Evolutionary conservation across 1,284 basidiomycete species (phyloP).

Genomic region (Trichosporon faecale): DNA sequence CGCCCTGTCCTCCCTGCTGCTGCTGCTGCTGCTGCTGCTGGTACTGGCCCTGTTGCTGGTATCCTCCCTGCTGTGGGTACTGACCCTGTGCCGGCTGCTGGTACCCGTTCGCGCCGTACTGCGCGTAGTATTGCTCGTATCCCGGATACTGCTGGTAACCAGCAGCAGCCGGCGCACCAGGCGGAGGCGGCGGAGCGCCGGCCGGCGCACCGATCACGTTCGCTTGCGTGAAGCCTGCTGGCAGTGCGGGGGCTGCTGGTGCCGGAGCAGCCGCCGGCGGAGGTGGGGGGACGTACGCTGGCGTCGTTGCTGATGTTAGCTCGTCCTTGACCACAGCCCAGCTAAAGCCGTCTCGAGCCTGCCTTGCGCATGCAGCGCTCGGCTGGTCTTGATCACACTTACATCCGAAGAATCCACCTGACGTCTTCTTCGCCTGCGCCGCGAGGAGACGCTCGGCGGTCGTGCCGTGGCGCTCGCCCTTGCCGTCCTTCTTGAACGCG

Average conservation of each 20-base stretch:
- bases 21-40: conserved; percentile 19
- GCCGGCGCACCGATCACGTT: conserved; percentile 25
- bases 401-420: conserved; percentile 51
- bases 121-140: conserved; percentile 23
- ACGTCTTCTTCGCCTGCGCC: conserved; percentile 71
- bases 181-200: conserved; percentile 16
- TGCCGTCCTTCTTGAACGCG: conserved; percentile 98
- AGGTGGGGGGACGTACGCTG: conserved; percentile 51
- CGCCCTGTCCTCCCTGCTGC: conserved; percentile 10
- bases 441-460: conserved; percentile 91
- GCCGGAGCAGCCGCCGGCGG: conserved; percentile 23
- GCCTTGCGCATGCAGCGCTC: too few relatives aligned
- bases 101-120: conserved; percentile 12
- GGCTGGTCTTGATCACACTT: background rate
- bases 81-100: conserved; percentile 7
- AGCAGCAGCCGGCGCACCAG: conserved; percentile 5
- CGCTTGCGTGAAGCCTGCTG: conserved; percentile 54
- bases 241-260: conserved; percentile 15
- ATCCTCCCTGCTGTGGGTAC: conserved; percentile 20
- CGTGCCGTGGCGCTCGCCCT: conserved; percentile 95
- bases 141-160: conserved; percentile 22
- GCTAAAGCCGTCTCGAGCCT: too few relatives aligned
- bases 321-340: too few relatives aligned
- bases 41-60: conserved; percentile 9
- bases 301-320: conserved; percentile 26